Evolutionary conservation across 768 basidiomycete species (phyloP), one percentile per base, ranked within the genome.

Genomic region (Agaricus sinodeliciosus): DNA sequence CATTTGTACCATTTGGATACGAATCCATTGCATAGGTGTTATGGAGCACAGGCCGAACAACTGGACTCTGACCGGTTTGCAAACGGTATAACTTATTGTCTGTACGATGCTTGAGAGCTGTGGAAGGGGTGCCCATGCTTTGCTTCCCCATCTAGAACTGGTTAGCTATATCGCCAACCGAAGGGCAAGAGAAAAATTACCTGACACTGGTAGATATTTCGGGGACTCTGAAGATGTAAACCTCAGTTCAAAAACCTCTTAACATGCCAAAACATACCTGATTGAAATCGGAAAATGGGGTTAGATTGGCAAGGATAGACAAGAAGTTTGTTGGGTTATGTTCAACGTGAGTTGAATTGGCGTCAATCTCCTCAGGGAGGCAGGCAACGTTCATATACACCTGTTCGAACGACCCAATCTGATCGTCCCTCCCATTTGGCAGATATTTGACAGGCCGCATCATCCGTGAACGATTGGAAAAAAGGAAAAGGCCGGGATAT

Each of bases 331-430:
- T 97, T 3, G 96, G 91, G 37, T 89, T 78, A 62, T 92, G 86
- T 70, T 99, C 96, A 39, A 96, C 87, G 67, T 99, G 96, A 0
- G 90, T 89, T 16, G 92, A 87, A 13, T 77, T 82, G 51, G 71
- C 66, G 50, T 84, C 80, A 52, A 97, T 85, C 68, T 96, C 96
- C 59, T 86, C 85, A 3, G 85, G 85, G 49, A 82, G 90, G 61
- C 90, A 86, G 2, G 96, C 95, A 64, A 99, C 90, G 64, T 99
- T 91, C 92, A 98, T 93, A 66, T 98, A 99, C 4, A 97, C 96
- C 70, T 99, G 96, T 68, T 99, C 96, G 61, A 99, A 99, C 7
- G 95, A 80, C 3, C 96, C 96, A 50, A 98, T 78, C 65, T 90
- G 89, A 66, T 99, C 96, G 57, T 89, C 78, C 57, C 78, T 77